A percentile compares a stretch with the other conserved stretches of the same genome.
Evolutionary conservation across 148 eudicot genomes (phyloP).

Genomic region (Persicaria tinctoria): DNA sequence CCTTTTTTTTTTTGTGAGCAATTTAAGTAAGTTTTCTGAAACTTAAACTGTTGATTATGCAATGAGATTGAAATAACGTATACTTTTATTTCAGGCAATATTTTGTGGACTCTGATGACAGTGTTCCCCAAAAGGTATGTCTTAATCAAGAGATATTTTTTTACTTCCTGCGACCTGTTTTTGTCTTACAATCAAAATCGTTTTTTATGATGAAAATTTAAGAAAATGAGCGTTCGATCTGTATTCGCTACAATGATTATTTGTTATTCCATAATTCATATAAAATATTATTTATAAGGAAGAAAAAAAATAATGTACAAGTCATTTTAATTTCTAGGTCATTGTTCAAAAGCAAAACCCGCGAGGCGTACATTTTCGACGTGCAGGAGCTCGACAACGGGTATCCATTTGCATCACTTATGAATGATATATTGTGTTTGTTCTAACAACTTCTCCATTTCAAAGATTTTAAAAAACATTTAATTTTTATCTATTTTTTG

Average conservation of each 20-base stretch:
- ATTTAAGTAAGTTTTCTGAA: neutral
- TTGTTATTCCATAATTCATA: neutral
- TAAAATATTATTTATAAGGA: neutral
- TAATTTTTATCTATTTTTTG: neutral
- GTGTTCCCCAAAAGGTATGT: conserved; percentile 73
- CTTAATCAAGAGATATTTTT: too few relatives aligned
- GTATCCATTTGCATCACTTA: conserved; percentile 22
- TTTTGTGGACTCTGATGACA: conserved; percentile 72
- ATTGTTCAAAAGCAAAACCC: conserved; percentile 70
- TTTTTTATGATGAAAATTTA: neutral
- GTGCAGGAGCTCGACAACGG: conserved; percentile 85
- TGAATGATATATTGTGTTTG: conserved; percentile 6
- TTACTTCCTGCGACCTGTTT: neutral
- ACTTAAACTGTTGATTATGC: neutral
- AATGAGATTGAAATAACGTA: neutral
- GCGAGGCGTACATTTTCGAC: conserved; percentile 74
- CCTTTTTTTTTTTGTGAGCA: neutral
- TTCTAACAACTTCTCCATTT: neutral
- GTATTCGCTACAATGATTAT: neutral
- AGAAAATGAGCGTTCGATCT: neutral
- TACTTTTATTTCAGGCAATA: conserved; percentile 66
- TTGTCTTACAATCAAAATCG: neutral
- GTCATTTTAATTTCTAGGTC: conserved; percentile 28
- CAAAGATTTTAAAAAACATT: neutral
- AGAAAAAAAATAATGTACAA: neutral